These are phyloP conservation scores for Fusarium sp. DNA, from an alignment of 2,329 filamentous ascomycete genomes.

Conservation along the genomic window DNA sequence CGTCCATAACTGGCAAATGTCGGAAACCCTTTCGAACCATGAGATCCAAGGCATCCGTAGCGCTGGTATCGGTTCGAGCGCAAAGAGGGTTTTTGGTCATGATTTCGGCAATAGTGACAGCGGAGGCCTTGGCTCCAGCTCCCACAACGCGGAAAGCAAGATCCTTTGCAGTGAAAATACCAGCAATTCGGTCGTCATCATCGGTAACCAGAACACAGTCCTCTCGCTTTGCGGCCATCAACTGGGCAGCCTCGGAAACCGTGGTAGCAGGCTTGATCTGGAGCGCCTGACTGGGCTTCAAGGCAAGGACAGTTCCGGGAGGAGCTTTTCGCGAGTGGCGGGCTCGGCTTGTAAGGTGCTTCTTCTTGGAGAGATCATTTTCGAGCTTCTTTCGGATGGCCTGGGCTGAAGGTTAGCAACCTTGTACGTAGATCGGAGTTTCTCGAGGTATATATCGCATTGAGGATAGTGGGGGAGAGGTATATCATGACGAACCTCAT, in stretches of 20 bases:
- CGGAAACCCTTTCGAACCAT: slow-evolving; percentile 99
- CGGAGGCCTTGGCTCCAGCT: slow-evolving; percentile 86
- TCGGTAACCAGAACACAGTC: slow-evolving; percentile 98
- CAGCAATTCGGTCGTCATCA: slow-evolving; percentile 96
- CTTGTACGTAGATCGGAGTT: neutral
- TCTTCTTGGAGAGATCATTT: slow-evolving; percentile 98
- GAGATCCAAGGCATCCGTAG: slow-evolving; percentile 94
- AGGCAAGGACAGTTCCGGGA: slow-evolving; percentile 92
- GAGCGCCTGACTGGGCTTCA: slow-evolving; percentile 93
- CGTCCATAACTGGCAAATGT: slow-evolving; percentile 98
- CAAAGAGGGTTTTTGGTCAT: slow-evolving; percentile 99
- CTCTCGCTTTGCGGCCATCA: slow-evolving; percentile 99
- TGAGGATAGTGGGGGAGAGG: neutral
- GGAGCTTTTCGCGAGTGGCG: slow-evolving; percentile 92
- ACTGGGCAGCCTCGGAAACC: slow-evolving; percentile 93
- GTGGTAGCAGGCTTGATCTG: slow-evolving; percentile 97
- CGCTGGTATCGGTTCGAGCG: slow-evolving; percentile 96
- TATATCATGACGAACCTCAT: slow-evolving; percentile 79
- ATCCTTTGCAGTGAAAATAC: slow-evolving; percentile 99
- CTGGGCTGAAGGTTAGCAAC: slow-evolving; percentile 59
- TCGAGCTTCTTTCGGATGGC: slow-evolving; percentile 97
- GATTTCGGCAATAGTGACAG: slow-evolving; percentile 94
- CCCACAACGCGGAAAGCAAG: slow-evolving; percentile 97
- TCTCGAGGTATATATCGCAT: slow-evolving; percentile 30
- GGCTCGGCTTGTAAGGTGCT: slow-evolving; percentile 79